Conservation (phyloP, 2,329 filamentous ascomycete species). For the Fusarium equiseti region DNA sequence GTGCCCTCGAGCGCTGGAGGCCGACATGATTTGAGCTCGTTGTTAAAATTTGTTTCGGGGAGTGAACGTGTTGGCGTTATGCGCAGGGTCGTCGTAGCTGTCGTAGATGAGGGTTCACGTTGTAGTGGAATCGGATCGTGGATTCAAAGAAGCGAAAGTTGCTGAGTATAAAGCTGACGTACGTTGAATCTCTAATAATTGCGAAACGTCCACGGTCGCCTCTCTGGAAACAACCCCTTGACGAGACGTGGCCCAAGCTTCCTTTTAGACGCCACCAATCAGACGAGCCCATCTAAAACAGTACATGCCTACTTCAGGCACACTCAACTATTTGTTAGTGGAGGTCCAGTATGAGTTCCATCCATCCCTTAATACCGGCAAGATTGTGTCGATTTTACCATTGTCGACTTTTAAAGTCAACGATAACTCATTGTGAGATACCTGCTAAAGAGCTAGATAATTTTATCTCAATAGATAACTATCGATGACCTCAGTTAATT, state of each 20-base stretch:
- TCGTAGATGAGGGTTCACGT: neutral
- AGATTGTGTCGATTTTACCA: neutral
- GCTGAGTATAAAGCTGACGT: conserved; percentile 46
- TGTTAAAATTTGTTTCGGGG: neutral
- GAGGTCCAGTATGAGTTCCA: neutral
- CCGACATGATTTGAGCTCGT: conserved; percentile 55
- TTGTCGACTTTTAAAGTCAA: neutral
- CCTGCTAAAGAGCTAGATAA: neutral
- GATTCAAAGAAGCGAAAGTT: conserved; percentile 16
- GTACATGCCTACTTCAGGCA: neutral
- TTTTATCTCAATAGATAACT: neutral
- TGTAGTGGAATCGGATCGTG: conserved; percentile 8
- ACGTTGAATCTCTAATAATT: conserved; percentile 37
- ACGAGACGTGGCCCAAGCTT: conserved; percentile 45
- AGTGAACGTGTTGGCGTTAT: neutral
- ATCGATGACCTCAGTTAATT: neutral
- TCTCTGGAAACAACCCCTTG: conserved; percentile 45
- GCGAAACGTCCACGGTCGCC: conserved; percentile 51
- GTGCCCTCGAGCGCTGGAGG: conserved; percentile 64
- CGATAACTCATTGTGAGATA: neutral
- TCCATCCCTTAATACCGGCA: neutral
- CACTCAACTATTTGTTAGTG: neutral
- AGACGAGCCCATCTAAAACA: conserved; percentile 20
- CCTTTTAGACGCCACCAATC: conserved; percentile 37
- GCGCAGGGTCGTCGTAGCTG: neutral